Evolutionary conservation across 352 stramenopile genomes (phyloP).

Genomic region (Phytopythium sindhum): DNA sequence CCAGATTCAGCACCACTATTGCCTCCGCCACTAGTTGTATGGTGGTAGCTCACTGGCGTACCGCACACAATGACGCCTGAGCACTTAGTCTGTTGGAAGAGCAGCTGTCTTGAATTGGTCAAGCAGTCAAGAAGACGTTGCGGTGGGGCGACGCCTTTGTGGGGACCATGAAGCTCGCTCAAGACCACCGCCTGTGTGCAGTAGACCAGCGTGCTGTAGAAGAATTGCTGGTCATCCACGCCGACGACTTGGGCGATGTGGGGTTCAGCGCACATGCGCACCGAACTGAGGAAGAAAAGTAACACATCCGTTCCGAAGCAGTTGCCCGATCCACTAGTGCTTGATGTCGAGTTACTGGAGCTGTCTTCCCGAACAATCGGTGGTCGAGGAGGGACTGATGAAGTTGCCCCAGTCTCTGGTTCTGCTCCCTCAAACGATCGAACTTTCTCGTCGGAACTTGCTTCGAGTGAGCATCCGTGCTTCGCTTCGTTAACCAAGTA

Average conservation of each 20-base stretch:
- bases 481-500: constrained; percentile 56
- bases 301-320: constrained; percentile 61
- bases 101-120: constrained; percentile 40
- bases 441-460: neutral
- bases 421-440: neutral
- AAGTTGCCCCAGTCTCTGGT: neutral
- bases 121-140: constrained; percentile 40
- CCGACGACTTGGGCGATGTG: constrained; percentile 37
- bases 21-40: constrained; percentile 7
- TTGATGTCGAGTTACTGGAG: neutral
- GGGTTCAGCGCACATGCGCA: constrained; percentile 35
- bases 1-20: neutral
- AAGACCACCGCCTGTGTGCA: constrained; percentile 52
- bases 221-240: constrained; percentile 61
- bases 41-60: constrained; percentile 11
- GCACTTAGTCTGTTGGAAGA: constrained; percentile 66
- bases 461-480: constrained; percentile 19
- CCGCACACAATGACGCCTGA: constrained; percentile 56
- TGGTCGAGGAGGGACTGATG: neutral
- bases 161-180: constrained; percentile 46
- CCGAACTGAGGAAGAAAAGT: constrained; percentile 42
- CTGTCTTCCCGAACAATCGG: constrained; percentile 2
- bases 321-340: neutral
- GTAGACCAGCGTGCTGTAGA: constrained; percentile 69
- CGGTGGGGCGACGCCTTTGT: constrained; percentile 21